Evolutionary conservation across 2,329 filamentous ascomycete genomes (phyloP), one percentile per base, ranked within the genome.

Genomic region (Diaporthe sp.): DNA sequence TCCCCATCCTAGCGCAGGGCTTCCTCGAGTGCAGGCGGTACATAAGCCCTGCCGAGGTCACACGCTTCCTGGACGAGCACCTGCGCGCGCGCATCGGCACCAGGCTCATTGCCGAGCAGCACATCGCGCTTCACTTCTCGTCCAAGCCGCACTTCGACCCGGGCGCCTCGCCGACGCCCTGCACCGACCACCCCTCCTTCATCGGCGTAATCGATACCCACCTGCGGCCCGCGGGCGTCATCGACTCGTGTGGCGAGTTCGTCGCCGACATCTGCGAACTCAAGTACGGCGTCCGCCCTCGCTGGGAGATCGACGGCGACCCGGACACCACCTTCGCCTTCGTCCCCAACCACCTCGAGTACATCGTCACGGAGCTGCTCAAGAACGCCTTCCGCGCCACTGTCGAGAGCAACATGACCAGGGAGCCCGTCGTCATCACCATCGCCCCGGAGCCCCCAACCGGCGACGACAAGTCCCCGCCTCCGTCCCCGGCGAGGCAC

Each of bases 321-420:
- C 92, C 94, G 0, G 92, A 94, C 69, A 95, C 96, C n/a, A 93
- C 92, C 0, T 97, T 99, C 81, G 95, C 96, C 28, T 97, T 97
- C 80, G 93, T 99, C 12, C 97, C 97, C 19, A 97, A 97, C 82
- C 97, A 99, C 83, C 89, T 99, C 33, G 96, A 98, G 84, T 99
- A 99, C 83, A 98, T 99, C 77, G 91, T 98, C 77, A 99, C 96
- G 0, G 97, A 99, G 84, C 89, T 99, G 1, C 89, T 99, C 74
- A 99, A 99, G 84, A 99, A 99, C 81, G 95, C 96, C 1, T 99
- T 98, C 86, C 92, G 97, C 57, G 96, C 97, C 5, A 97, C 95
- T 0, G 92, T 98, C 13, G 97, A 99, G 84, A 92, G 90, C 74
- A 92, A 92, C n/a, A 92, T 91, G 80, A 93, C 94, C 78, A 89